Conservation (phyloP, 306 rosid genomes). For the Vicia villosa region DNA sequence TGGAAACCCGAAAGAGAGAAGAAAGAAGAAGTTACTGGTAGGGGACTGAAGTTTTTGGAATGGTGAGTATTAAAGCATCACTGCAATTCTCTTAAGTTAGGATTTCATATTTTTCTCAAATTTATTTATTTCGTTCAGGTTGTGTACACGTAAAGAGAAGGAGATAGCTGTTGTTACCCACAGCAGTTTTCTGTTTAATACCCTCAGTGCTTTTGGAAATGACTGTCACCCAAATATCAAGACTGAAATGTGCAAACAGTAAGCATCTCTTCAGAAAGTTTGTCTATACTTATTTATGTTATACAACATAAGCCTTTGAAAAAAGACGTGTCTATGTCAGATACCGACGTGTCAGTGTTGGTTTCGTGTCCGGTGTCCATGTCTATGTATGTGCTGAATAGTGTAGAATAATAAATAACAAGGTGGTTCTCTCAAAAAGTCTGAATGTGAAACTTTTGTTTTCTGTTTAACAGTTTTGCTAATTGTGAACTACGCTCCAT, state of each 20-base stretch:
- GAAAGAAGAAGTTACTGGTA: conserved; percentile 59
- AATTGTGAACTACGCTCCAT: conserved; percentile 85
- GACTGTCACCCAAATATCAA: conserved; percentile 71
- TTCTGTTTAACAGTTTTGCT: conserved; percentile 62
- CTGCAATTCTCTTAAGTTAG: not conserved
- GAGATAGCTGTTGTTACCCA: conserved; percentile 80
- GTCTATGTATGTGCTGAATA: too few relatives aligned
- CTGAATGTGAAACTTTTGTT: conserved; percentile 14
- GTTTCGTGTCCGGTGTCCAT: too few relatives aligned
- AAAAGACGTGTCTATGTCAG: too few relatives aligned
- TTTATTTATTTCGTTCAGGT: conserved; percentile 51
- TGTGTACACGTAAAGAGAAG: conserved; percentile 84
- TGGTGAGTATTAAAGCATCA: conserved; percentile 50
- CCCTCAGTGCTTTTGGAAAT: conserved; percentile 66
- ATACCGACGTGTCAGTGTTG: too few relatives aligned
- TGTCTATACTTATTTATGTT: not conserved
- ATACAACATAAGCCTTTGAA: too few relatives aligned
- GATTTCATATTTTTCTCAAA: conserved; percentile 6
- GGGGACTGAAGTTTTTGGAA: conserved; percentile 76
- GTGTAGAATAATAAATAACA: not conserved
- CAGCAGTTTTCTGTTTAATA: conserved; percentile 68
- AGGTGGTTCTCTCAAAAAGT: conserved; percentile 1
- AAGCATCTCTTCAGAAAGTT: conserved; percentile 37
- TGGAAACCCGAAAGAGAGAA: conserved; percentile 77
- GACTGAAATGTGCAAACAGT: conserved; percentile 66